Evolutionary conservation across 2,329 filamentous ascomycete species (phyloP).

Genomic region (Aspergillus pseudoglaucus): DNA sequence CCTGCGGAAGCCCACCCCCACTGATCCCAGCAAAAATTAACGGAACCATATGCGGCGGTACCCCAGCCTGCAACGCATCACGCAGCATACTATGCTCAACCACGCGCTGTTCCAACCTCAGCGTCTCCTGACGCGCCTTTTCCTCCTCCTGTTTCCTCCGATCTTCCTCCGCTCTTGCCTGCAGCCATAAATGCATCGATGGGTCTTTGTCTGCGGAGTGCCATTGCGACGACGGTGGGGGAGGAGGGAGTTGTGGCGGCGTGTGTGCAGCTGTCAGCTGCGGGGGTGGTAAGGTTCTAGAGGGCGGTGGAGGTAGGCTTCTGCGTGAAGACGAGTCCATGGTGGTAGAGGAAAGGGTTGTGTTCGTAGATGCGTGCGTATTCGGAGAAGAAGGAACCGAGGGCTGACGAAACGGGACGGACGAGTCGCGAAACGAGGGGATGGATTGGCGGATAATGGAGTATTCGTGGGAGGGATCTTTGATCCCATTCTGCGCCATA

Average conservation of each 20-base stretch:
- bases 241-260: constrained; percentile 49
- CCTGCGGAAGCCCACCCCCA: constrained; percentile 54
- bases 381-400: constrained; percentile 19
- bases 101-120: constrained; percentile 65
- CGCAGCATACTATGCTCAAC: constrained; percentile 67
- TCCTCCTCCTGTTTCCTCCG: constrained; percentile 61
- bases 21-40: constrained; percentile 68
- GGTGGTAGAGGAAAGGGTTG: constrained; percentile 38
- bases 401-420: constrained; percentile 29
- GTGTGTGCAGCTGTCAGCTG: constrained; percentile 19
- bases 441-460: constrained; percentile 36
- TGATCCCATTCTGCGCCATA: constrained; percentile 39
- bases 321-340: constrained; percentile 63
- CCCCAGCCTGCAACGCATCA: constrained; percentile 61
- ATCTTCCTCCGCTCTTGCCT: constrained; percentile 68
- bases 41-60: constrained; percentile 68
- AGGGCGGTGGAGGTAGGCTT: constrained; percentile 62
- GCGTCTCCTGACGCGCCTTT: constrained; percentile 54
- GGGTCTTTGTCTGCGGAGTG: constrained; percentile 55
- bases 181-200: constrained; percentile 64
- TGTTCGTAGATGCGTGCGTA: constrained; percentile 22
- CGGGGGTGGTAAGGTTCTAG: constrained; percentile 53
- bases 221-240: constrained; percentile 56
- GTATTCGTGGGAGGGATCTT: constrained; percentile 45
- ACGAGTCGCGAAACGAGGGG: constrained; percentile 29